Percentiles rank a stretch among this genome's conserved stretches.
These are phyloP conservation scores for Ophiocordyceps australis DNA, from an alignment of 2,329 filamentous ascomycete genomes.

Conservation along the genomic window DNA sequence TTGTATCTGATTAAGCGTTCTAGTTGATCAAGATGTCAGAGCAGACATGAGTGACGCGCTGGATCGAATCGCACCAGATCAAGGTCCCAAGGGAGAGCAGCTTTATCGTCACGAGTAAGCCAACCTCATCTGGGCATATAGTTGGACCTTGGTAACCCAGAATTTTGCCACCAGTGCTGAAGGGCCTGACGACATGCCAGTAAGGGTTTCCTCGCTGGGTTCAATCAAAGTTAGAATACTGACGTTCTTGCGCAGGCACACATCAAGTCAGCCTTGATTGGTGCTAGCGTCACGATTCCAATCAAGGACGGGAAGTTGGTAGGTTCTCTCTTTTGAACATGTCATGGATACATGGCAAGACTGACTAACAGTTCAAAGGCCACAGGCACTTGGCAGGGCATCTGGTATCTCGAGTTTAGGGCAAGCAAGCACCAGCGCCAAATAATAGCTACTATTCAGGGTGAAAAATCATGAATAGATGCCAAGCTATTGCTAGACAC, in stretches of 20 bases:
- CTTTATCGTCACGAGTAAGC: slow-evolving; percentile 56
- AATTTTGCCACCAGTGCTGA: slow-evolving; percentile 42
- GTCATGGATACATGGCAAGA: background rate
- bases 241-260: slow-evolving; percentile 41
- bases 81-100: slow-evolving; percentile 49
- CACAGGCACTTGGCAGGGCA: slow-evolving; percentile 64
- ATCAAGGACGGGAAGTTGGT: slow-evolving; percentile 72
- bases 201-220: too few relatives aligned
- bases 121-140: too few relatives aligned
- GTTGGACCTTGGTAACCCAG: too few relatives aligned
- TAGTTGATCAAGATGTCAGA: slow-evolving; percentile 61
- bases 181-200: slow-evolving; percentile 87
- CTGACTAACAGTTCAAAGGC: slow-evolving; percentile 17
- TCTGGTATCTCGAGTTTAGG: slow-evolving; percentile 91
- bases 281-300: slow-evolving; percentile 77
- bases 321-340: slow-evolving; percentile 9
- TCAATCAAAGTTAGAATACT: too few relatives aligned
- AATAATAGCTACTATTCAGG: slow-evolving; percentile 87
- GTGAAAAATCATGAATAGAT: slow-evolving; percentile 48
- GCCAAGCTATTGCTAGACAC: too few relatives aligned
- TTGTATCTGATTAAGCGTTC: too few relatives aligned
- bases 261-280: slow-evolving; percentile 79
- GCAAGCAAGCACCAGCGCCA: slow-evolving; percentile 56
- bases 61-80: slow-evolving; percentile 71
- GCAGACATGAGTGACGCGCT: slow-evolving; percentile 87